phyloP scores from a whole-genome alignment of 352 stramenopile species.

The Globisporangium irregulare region DNA sequence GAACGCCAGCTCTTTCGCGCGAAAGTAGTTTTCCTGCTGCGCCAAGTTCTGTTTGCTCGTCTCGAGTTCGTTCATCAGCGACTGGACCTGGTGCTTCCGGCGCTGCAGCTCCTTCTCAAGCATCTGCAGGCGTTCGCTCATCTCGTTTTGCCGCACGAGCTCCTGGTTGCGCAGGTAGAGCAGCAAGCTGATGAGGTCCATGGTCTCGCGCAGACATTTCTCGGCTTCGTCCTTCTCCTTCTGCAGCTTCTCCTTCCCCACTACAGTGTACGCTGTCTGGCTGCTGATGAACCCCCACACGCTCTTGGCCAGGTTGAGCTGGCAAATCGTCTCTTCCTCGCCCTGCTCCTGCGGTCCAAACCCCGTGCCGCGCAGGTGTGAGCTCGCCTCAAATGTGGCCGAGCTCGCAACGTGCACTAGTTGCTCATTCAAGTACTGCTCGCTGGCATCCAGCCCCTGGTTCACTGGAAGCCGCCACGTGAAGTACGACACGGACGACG shows the following conservation, averaged over 20 bases:
- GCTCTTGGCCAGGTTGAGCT: conserved; percentile 11
- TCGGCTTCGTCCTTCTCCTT: conserved; percentile 33
- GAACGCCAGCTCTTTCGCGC: conserved; percentile 54
- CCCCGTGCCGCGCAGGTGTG: conserved; percentile 6
- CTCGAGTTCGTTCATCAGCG: conserved; percentile 46
- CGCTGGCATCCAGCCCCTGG: conserved; percentile 40
- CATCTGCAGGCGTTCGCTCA: conserved; percentile 41
- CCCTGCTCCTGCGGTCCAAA: neutral
- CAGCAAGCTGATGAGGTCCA: conserved; percentile 77
- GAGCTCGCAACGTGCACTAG: conserved; percentile 40
- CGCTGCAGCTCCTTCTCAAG: conserved; percentile 56
- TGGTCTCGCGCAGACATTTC: conserved; percentile 36
- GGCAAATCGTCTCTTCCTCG: conserved; percentile 13
- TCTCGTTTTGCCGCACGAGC: conserved; percentile 41
- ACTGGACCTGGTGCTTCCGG: conserved; percentile 42
- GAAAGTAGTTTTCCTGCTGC: conserved; percentile 63
- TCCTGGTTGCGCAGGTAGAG: conserved; percentile 54
- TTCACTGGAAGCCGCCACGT: conserved; percentile 47
- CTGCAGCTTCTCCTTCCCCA: conserved; percentile 19
- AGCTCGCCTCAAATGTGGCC: conserved; percentile 5
- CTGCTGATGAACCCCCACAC: conserved; percentile 15
- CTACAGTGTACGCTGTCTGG: conserved; percentile 9
- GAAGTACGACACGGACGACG: conserved; percentile 6
- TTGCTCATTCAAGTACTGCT: conserved; percentile 68
- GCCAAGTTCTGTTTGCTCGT: conserved; percentile 40